Base-by-base conservation (phyloP, 1,284 basidiomycete genomes). In the Cryptococcus sp. region DNA sequence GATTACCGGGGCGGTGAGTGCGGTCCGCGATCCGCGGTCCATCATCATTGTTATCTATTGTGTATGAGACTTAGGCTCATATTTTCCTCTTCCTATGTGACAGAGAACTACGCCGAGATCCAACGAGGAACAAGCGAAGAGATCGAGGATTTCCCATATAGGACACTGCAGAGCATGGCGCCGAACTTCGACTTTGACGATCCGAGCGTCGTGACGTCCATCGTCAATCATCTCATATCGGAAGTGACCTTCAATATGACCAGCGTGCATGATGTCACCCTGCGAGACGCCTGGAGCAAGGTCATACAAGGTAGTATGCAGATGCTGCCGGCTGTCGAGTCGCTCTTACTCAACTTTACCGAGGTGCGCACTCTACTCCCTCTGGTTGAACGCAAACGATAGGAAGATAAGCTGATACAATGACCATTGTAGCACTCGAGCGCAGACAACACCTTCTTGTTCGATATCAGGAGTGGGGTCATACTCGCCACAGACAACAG, bases 381-480 rank as follows among this genome's bases (percentile, higher is more conserved):
- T 6, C 3, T 25, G 22, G 20, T 10, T 54, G 35, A 53, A 16
- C 22, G 39, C 19, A 49, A 47, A 22, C 50, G 30, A 39, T 52
- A 23, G 48, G 55, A 22, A 47, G 22, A 6, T 30, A 27, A 39
- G 45, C 50, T 49, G 38, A 47, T 50, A 39, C 15, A 8, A 8
- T 3, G n/a, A 23, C 16, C 23, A 2, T 50, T 48, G 49, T 70
- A 93, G 87, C 91, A 92, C 61, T 93, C 90, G 1, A 88, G 90
- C 67, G 89, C 93, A 47, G 88, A 91, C 42, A 97, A 96, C 76
- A 90, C 91, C 0, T 97, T 94, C 75, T 78, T 98, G 13, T 97
- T 97, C 69, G 95, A 99, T 73, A 86, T 87, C 4, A 84, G 84
- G 5, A 91, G 91, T 19, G 84, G 91, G 53, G 82, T 98, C 38